Percentiles rank a stretch among this genome's conserved stretches.
phyloP scores from a whole-genome alignment of 2,329 filamentous ascomycete species.

The Xylaria sp. region DNA sequence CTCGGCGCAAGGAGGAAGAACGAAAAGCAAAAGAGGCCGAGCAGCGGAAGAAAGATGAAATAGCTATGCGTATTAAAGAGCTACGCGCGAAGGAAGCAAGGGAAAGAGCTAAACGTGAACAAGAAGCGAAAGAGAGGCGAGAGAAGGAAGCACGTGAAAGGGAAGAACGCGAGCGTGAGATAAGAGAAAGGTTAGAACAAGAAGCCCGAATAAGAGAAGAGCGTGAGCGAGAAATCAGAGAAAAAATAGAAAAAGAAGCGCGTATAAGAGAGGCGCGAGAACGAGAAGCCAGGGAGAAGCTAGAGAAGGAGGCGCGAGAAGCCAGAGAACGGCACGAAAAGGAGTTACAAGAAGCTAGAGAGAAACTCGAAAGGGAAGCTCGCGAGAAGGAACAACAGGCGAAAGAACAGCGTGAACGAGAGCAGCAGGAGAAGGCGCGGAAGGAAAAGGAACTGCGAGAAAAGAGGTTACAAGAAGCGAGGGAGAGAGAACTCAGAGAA shows the following conservation, averaged over 20 bases:
- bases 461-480: constrained; percentile 45
- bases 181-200: constrained; percentile 54
- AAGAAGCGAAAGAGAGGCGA: constrained; percentile 51
- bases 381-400: constrained; percentile 40
- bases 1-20: constrained; percentile 70
- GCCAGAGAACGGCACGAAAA: constrained; percentile 53
- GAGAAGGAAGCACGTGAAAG: constrained; percentile 53
- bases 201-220: constrained; percentile 58
- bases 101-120: constrained; percentile 49
- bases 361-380: constrained; percentile 52
- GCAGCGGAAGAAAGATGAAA: constrained; percentile 68
- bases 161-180: constrained; percentile 47
- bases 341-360: constrained; percentile 55
- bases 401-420: constrained; percentile 54
- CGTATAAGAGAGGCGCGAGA: constrained; percentile 51
- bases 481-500: constrained; percentile 52
- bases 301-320: constrained; percentile 51
- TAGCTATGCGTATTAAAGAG: constrained; percentile 63
- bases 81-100: constrained; percentile 63
- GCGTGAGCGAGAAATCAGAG: constrained; percentile 50
- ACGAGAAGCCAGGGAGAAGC: constrained; percentile 48
- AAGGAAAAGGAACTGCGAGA: constrained; percentile 38
- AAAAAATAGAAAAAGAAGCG: constrained; percentile 48
- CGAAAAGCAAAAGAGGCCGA: constrained; percentile 71
- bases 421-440: constrained; percentile 51